Evolutionary conservation across 2,329 filamentous ascomycete species (phyloP).

Genomic region (Aurifilum marmelostoma): DNA sequence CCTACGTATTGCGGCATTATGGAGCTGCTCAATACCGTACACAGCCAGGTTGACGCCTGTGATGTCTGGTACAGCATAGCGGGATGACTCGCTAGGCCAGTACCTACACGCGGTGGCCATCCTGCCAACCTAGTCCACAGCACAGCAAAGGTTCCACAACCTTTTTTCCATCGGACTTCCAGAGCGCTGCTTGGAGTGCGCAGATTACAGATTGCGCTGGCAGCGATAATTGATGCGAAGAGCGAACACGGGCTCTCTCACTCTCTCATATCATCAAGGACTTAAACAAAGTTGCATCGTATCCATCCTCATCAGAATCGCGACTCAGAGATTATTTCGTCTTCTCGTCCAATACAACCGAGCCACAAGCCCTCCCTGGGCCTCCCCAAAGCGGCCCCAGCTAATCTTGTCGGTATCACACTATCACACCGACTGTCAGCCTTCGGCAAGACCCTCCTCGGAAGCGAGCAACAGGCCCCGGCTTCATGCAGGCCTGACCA

Average conservation of each 20-base stretch:
- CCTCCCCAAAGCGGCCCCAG: constrained; percentile 5
- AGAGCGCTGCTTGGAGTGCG: constrained; percentile 1
- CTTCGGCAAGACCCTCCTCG: constrained; percentile 25
- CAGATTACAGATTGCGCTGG: not conserved
- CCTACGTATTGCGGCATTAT: not conserved
- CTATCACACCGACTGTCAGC: constrained; percentile 29
- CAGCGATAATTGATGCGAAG: constrained; percentile 2
- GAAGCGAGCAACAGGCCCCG: constrained; percentile 14
- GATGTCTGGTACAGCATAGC: constrained; percentile 5
- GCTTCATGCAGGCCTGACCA: constrained; percentile 16
- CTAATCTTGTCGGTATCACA: constrained; percentile 24
- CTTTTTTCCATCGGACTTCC: not conserved
- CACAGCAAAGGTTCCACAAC: constrained; percentile 5
- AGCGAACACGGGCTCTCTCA: not conserved
- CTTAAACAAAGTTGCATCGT: not conserved
- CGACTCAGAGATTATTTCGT: not conserved
- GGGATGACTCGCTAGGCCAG: constrained; percentile 13
- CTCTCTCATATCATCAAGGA: not conserved
- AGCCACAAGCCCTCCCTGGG: constrained; percentile 8
- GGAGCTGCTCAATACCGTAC: constrained; percentile 4
- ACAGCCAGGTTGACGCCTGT: constrained; percentile 9
- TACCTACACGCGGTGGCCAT: not conserved
- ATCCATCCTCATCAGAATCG: not conserved
- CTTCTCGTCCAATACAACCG: not conserved
- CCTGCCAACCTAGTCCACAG: not conserved